These are phyloP conservation scores for Labyrinthula sp. DNA, from an alignment of 352 stramenopile species.

Conservation along the genomic window DNA sequence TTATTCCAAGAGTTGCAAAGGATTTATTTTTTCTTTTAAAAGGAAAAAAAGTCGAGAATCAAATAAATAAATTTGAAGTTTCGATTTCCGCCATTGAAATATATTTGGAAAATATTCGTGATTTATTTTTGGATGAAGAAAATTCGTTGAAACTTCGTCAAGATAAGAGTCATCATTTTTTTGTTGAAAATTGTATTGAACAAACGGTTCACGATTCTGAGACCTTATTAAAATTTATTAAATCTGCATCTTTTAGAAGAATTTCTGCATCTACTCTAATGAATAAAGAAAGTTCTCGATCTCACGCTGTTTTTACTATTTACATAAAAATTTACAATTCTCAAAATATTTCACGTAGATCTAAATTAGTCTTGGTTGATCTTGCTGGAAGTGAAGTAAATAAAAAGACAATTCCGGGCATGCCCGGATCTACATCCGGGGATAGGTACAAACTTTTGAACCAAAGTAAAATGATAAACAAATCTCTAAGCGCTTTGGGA, in stretches of 20 bases:
- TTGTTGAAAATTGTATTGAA: too few species aligned
- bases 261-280: slow-evolving; percentile 70
- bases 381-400: slow-evolving; percentile 37
- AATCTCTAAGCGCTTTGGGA: slow-evolving; percentile 65
- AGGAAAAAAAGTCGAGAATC: too few species aligned
- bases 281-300: slow-evolving; percentile 65
- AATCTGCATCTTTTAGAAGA: too few species aligned
- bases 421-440: too few species aligned
- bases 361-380: slow-evolving; percentile 41
- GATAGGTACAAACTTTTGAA: slow-evolving; percentile 59
- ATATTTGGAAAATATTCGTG: too few species aligned
- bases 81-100: too few species aligned
- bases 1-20: slow-evolving; percentile 10
- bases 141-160: too few species aligned
- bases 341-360: slow-evolving; percentile 53
- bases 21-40: slow-evolving; percentile 27
- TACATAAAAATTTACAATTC: slow-evolving; percentile 48
- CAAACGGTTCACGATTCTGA: too few species aligned
- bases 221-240: too few species aligned
- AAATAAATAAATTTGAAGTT: too few species aligned
- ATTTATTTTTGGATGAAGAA: too few species aligned
- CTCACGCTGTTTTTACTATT: slow-evolving; percentile 58
- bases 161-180: too few species aligned
- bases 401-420: neutral
- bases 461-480: slow-evolving; percentile 86